Conservation (phyloP, 73 alveolate genomes). For the Paramecium pentaurelia region DNA sequence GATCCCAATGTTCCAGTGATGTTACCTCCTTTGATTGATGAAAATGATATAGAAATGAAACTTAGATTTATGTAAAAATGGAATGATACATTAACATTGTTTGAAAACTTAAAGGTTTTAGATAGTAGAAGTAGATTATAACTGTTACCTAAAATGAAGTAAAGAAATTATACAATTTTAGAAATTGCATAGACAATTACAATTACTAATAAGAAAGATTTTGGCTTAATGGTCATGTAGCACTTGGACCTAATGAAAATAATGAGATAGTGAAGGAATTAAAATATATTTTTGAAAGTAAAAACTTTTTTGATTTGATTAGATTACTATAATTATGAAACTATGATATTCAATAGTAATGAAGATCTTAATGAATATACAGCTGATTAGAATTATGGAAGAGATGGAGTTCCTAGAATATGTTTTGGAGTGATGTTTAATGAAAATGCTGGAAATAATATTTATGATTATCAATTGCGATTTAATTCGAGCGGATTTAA, state of each 20-base stretch:
- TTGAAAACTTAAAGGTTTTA: not conserved
- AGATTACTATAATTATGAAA: not conserved
- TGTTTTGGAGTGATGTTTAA: slow-evolving; percentile 5
- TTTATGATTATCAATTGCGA: not conserved
- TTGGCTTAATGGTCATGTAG: slow-evolving; percentile 14
- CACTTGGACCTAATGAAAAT: slow-evolving; percentile 12
- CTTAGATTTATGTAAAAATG: not conserved
- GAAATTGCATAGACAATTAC: not conserved
- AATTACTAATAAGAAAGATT: not conserved
- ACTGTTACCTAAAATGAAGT: not conserved
- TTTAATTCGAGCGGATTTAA: not conserved
- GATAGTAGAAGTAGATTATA: not conserved
- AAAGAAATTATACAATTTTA: not conserved
- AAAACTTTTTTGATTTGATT: not conserved
- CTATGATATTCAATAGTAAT: not conserved
- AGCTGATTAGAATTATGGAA: not conserved
- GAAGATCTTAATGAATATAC: not conserved
- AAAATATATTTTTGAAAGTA: slow-evolving; percentile 2
- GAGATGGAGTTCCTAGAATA: not conserved
- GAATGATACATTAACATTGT: not conserved
- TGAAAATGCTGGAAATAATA: not conserved
- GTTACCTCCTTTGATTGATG: not conserved
- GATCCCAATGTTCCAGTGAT: slow-evolving; percentile 28
- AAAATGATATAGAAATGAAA: not conserved
- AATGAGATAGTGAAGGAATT: not conserved